Conservation (phyloP, 2,329 filamentous ascomycete species). For the Penicillium sp. region DNA sequence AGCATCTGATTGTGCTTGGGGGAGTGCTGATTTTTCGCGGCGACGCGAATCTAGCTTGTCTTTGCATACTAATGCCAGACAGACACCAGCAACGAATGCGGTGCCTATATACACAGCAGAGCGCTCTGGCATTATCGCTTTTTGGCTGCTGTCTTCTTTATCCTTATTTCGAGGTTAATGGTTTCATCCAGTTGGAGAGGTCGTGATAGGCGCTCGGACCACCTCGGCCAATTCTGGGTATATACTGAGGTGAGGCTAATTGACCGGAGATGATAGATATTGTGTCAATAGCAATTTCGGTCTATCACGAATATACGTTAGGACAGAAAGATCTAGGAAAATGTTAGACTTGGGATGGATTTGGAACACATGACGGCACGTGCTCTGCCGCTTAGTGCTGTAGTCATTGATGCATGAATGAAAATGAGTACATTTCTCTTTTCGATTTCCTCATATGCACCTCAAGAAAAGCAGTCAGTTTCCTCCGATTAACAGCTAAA, state of each 20-base stretch:
- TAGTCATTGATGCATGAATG: neutral
- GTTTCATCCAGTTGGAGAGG: neutral
- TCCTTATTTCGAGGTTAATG: constrained; percentile 3
- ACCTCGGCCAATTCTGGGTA: constrained; percentile 9
- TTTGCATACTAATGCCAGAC: constrained; percentile 74
- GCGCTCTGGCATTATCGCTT: constrained; percentile 33
- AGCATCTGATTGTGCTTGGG: constrained; percentile 10
- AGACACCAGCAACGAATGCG: constrained; percentile 74
- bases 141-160: constrained; percentile 11
- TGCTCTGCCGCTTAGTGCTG: neutral
- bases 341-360: neutral
- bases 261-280: neutral
- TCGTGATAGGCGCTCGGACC: constrained; percentile 39
- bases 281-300: neutral
- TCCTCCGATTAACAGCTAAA: too few relatives aligned
- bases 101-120: constrained; percentile 59
- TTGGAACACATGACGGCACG: neutral
- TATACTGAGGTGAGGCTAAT: neutral
- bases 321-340: neutral
- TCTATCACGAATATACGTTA: neutral
- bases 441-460: neutral
- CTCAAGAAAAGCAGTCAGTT: too few relatives aligned
- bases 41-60: constrained; percentile 67
- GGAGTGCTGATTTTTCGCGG: constrained; percentile 12
- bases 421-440: neutral